These are phyloP conservation scores for Fusarium duplospermum DNA, from an alignment of 2,329 filamentous ascomycete genomes.

Conservation along the genomic window DNA sequence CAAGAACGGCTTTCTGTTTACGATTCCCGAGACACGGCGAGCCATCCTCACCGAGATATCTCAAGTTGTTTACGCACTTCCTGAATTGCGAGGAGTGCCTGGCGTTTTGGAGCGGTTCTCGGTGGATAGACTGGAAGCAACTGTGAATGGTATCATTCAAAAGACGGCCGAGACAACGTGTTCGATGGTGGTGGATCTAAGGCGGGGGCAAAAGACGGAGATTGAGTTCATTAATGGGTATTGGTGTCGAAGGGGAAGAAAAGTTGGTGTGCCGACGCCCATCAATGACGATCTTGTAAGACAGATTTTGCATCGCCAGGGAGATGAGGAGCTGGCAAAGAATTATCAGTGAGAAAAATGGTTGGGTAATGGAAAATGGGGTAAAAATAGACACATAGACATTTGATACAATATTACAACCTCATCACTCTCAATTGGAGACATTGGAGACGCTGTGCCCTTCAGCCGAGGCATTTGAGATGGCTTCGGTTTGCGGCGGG, in stretches of 20 bases:
- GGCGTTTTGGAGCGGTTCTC: neutral
- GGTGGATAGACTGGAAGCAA: neutral
- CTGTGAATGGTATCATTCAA: neutral
- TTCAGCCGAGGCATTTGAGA: neutral
- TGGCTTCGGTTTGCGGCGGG: neutral
- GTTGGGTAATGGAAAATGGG: neutral
- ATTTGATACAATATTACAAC: neutral
- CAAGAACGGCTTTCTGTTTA: neutral
- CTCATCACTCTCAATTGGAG: neutral
- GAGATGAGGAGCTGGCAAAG: neutral
- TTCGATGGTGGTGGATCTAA: constrained; percentile 3
- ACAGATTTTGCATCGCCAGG: neutral
- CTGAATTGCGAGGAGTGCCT: neutral
- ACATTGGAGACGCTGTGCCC: neutral
- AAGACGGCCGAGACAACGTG: neutral
- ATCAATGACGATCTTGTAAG: neutral
- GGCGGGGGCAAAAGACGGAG: neutral
- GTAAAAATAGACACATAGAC: neutral
- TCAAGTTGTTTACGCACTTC: neutral
- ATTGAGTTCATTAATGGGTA: constrained; percentile 9
- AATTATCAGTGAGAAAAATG: neutral
- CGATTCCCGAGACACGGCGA: neutral
- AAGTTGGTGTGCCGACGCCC: neutral
- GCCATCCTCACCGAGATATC: neutral
- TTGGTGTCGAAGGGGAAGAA: constrained; percentile 1